Base-by-base conservation (phyloP, 129 eudicot genomes). In the Tagetes patula region DNA sequence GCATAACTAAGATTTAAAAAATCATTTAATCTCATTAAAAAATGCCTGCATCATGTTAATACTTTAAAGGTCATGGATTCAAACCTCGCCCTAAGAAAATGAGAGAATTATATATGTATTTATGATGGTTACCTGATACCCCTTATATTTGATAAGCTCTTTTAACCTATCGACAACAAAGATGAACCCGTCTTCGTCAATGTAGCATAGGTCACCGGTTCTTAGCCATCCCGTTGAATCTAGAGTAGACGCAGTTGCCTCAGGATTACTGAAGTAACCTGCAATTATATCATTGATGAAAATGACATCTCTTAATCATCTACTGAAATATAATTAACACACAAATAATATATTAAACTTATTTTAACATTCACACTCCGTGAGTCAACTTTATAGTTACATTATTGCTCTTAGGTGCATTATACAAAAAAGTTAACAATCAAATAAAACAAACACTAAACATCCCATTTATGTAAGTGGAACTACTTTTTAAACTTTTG, bases 121-220 rank as follows among this genome's bases (percentile, higher is more conserved):
- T 20, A 20, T 20, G 3, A 14, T 11, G 30, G 56, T 58, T 82
- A 91, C 97, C 96, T 93, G 98, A 82, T 94, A 94, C 0, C 98
- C 98, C 71, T 94, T 94, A 77, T 94, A 94, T 75, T 94, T 94
- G 83, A 94, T 94, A 72, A 94, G 85, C 77, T 94, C 98, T 76
- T 94, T 94, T 52, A 94, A 72, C 62, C 98, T 86, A 84, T 94
- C 98, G 9, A 94, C 98, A 62, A 94, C 96, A 52, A 94, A 94
- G 27, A 94, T 80, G 67, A 87, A 90, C 1, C 98, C 98, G 37
- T 94, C 98, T 34, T 88, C 98, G 68, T 94, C 97, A 10, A 94
- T 82, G 85, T 90, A 90, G 82, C 98, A 94, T 36, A 94, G 73
- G 74, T 94, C 98, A 37, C 98, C 98, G 0, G 98, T 94, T 76